Conservation (phyloP, 106 monocot genomes). For the Dioscorea zingiberensis region DNA sequence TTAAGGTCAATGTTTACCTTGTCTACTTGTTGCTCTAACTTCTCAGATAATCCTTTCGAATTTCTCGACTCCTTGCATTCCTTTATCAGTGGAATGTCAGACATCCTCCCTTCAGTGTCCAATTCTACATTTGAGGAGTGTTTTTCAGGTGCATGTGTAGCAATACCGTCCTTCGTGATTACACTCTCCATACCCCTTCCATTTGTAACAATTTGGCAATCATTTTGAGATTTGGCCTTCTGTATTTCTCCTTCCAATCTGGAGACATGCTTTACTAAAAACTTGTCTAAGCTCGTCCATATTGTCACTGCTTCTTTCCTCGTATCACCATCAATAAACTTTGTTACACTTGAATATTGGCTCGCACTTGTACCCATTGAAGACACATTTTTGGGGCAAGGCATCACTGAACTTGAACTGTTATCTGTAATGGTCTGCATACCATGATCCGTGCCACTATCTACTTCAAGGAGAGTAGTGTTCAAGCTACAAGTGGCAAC, state of each 20-base stretch:
- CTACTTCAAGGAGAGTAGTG: constrained; percentile 58
- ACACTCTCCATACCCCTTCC: constrained; percentile 1
- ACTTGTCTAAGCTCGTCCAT: constrained; percentile 61
- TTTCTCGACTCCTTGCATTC: background rate
- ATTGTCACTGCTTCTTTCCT: constrained; percentile 25
- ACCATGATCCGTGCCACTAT: constrained; percentile 23
- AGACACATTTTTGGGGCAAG: background rate
- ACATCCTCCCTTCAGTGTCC: background rate
- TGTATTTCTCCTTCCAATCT: constrained; percentile 66
- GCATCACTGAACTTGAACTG: background rate
- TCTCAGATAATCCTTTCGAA: background rate
- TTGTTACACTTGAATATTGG: constrained; percentile 22
- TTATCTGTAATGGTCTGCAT: background rate
- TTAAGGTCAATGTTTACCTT: constrained; percentile 41
- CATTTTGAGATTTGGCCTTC: constrained; percentile 32
- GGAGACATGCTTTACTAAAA: constrained; percentile 69
- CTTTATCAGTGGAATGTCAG: background rate
- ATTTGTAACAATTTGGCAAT: background rate
- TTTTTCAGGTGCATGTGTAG: background rate
- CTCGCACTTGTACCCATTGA: constrained; percentile 5
- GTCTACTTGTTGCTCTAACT: background rate
- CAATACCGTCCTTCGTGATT: background rate
- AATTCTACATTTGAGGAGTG: background rate
- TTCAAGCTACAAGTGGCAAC: constrained; percentile 87
- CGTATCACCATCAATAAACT: constrained; percentile 9